These are phyloP conservation scores for Blastocystis sp. DNA, from an alignment of 352 stramenopile species.

Conservation along the genomic window DNA sequence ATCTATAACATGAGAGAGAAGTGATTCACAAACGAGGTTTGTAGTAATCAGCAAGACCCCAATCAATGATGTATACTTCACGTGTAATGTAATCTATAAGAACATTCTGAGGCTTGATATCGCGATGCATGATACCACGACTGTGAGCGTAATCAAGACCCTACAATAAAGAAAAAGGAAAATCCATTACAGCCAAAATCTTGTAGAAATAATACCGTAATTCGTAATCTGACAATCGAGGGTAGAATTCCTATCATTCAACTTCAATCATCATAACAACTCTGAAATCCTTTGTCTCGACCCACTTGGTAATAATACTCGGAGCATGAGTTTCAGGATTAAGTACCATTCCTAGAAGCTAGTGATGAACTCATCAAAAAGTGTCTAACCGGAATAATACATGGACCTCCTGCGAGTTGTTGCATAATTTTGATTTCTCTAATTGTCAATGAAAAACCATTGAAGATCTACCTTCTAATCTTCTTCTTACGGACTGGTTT, in stretches of 20 bases:
- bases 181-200: constrained; percentile 54
- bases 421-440: constrained; percentile 98
- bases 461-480: constrained; percentile 76
- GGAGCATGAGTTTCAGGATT: constrained; percentile 97
- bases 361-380: constrained; percentile 66
- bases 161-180: constrained; percentile 72
- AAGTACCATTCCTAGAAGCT: constrained; percentile 94
- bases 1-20: constrained; percentile 18
- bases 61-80: constrained; percentile 96
- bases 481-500: constrained; percentile 99
- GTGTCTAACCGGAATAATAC: constrained; percentile 82
- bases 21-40: constrained; percentile 76
- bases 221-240: constrained; percentile 88
- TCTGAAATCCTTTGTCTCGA: constrained; percentile 97
- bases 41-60: constrained; percentile 98
- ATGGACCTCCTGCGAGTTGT: constrained; percentile 94
- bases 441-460: constrained; percentile 1
- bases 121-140: constrained; percentile 98
- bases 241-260: constrained; percentile 78
- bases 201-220: constrained; percentile 99
- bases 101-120: constrained; percentile 99
- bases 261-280: not conserved
- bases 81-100: constrained; percentile 99
- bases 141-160: constrained; percentile 97
- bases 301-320: constrained; percentile 94